These are phyloP conservation scores for Boletus smithii DNA, from an alignment of 1,284 basidiomycete species.

Conservation along the genomic window DNA sequence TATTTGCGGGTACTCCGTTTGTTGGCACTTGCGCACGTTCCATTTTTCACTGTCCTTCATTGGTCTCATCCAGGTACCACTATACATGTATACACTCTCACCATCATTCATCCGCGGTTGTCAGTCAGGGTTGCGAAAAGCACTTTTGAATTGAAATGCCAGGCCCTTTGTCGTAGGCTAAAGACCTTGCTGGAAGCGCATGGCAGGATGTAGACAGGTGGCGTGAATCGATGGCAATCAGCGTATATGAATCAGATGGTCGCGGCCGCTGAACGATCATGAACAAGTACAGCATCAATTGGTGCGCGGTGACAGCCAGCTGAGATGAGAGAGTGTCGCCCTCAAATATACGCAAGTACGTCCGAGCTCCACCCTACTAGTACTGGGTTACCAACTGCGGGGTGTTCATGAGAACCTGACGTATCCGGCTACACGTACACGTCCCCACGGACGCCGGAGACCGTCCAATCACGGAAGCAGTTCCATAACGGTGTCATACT, in stretches of 20 bases:
- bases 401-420: conserved; percentile 21
- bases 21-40: conserved; percentile 10
- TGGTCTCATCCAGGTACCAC: conserved; percentile 28
- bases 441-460: conserved; percentile 22
- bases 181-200: conserved; percentile 24
- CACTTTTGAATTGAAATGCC: conserved; percentile 11
- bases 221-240: conserved; percentile 21
- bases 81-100: conserved; percentile 24
- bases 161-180: not conserved
- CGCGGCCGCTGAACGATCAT: conserved; percentile 6
- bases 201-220: conserved; percentile 22
- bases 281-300: conserved; percentile 15
- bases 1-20: conserved; percentile 13
- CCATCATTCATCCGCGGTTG: conserved; percentile 10
- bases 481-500: conserved; percentile 27
- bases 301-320: conserved; percentile 15
- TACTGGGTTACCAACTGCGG: conserved; percentile 15
- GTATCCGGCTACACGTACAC: not conserved
- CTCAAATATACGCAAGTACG: conserved; percentile 7
- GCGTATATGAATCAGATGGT: conserved; percentile 20
- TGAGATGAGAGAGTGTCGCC: conserved; percentile 20
- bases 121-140: conserved; percentile 16
- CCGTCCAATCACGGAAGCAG: conserved; percentile 24
- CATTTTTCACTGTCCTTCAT: conserved; percentile 29
- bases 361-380: conserved; percentile 23